Evolutionary conservation across 2,329 filamentous ascomycete genomes (phyloP).

Genomic region (Blastomyces silverae): DNA sequence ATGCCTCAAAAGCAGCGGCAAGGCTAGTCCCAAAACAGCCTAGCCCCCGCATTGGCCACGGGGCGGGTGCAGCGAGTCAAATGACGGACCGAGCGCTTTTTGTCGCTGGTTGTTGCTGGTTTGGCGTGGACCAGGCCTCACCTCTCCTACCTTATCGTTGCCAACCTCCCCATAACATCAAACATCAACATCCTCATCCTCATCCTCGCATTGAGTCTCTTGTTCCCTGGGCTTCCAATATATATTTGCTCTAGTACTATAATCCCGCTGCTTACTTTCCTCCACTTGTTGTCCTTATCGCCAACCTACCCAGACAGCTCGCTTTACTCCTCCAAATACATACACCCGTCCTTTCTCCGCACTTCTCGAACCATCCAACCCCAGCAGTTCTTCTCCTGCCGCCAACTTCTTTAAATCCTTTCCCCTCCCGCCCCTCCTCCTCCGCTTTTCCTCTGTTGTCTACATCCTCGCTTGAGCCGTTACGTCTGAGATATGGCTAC

Average conservation of each 20-base stretch:
- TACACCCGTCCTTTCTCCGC: background rate
- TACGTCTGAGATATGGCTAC: conserved; percentile 56
- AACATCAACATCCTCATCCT: too few relatives aligned
- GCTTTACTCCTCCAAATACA: background rate
- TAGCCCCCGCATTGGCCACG: background rate
- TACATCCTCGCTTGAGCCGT: background rate
- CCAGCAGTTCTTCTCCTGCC: background rate
- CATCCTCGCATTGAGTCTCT: too few relatives aligned
- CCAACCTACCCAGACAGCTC: too few relatives aligned
- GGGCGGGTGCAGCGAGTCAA: background rate
- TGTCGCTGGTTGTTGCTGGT: too few relatives aligned
- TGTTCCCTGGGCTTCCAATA: too few relatives aligned
- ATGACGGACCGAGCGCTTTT: background rate
- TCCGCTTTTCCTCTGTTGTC: background rate
- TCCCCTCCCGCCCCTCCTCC: too few relatives aligned
- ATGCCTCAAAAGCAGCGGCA: conserved; percentile 22
- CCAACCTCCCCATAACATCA: too few relatives aligned
- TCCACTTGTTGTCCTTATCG: background rate
- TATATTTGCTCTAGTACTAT: background rate
- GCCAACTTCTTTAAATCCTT: background rate
- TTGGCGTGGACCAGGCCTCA: too few relatives aligned
- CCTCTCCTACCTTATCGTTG: too few relatives aligned
- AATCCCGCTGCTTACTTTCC: background rate
- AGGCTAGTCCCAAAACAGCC: background rate
- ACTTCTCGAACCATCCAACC: background rate